Evolutionary conservation across 768 basidiomycete genomes (phyloP).

Genomic region (Strobilomyces confusus): DNA sequence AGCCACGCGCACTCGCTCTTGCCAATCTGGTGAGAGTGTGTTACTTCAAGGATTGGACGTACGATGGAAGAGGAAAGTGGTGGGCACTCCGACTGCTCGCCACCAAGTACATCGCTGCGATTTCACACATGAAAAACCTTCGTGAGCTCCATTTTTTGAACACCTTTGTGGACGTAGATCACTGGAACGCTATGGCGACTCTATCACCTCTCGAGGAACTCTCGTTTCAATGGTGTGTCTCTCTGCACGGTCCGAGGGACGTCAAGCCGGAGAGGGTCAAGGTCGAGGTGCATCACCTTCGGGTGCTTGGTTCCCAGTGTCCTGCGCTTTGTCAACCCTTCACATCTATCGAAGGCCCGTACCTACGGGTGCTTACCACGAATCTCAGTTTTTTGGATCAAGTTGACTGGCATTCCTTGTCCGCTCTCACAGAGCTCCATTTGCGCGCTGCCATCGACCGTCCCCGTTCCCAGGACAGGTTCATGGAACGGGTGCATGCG

Average conservation of each 20-base stretch:
- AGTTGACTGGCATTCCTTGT: not conserved
- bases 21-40: too few relatives aligned
- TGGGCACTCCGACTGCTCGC: too few relatives aligned
- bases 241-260: not conserved
- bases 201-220: constrained; percentile 16
- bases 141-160: constrained; percentile 7
- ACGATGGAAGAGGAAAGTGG: too few relatives aligned
- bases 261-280: not conserved
- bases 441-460: not conserved
- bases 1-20: not conserved
- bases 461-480: too few relatives aligned
- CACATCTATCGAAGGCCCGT: not conserved
- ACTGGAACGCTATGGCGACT: constrained; percentile 14
- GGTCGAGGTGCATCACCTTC: not conserved
- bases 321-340: not conserved
- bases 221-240: constrained; percentile 4
- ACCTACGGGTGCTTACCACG: not conserved
- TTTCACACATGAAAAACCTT: constrained; percentile 19
- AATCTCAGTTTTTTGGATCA: not conserved
- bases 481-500: not conserved
- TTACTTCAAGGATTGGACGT: too few relatives aligned
- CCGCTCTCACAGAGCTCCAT: constrained; percentile 3
- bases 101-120: not conserved
- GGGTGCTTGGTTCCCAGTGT: too few relatives aligned
- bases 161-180: not conserved